Evolutionary conservation across 1,284 basidiomycete species (phyloP).

Genomic region (Papiliotrema fonsecae): DNA sequence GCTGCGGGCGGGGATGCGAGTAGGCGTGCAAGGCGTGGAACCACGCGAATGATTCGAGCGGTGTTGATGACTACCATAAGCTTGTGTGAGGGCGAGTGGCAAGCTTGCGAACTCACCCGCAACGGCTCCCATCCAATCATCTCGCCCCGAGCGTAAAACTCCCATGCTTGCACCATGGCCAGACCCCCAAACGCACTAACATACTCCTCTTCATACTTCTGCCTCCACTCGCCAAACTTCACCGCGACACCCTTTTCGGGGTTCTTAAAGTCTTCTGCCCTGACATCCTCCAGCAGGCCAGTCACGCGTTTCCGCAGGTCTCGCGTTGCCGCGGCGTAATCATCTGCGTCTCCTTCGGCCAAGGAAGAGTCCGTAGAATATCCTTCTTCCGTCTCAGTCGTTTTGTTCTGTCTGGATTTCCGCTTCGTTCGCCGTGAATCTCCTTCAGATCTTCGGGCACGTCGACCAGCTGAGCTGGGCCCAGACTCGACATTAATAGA

Average conservation of each 20-base stretch:
- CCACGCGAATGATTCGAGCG: constrained; percentile 77
- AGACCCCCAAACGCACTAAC: constrained; percentile 82
- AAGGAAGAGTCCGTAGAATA: constrained; percentile 80
- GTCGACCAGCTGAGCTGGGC: constrained; percentile 52
- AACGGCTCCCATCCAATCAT: constrained; percentile 82
- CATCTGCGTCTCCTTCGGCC: constrained; percentile 58
- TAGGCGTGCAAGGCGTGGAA: constrained; percentile 72
- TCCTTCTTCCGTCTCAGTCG: constrained; percentile 67
- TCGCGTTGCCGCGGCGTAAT: constrained; percentile 63
- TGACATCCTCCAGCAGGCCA: constrained; percentile 70
- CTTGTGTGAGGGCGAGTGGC: not conserved
- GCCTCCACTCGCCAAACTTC: constrained; percentile 76
- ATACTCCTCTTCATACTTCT: constrained; percentile 73
- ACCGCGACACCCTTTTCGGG: constrained; percentile 65
- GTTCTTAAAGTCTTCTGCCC: constrained; percentile 75
- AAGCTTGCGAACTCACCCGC: constrained; percentile 54
- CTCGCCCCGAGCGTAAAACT: constrained; percentile 88
- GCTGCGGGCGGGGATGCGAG: constrained; percentile 54
- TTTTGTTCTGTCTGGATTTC: constrained; percentile 46
- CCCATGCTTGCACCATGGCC: constrained; percentile 86
- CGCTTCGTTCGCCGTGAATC: constrained; percentile 52
- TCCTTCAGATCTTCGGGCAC: constrained; percentile 57
- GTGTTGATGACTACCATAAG: constrained; percentile 53
- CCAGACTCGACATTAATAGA: constrained; percentile 31
- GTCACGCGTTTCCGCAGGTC: constrained; percentile 56